phyloP scores from a whole-genome alignment of 2,329 filamentous ascomycete genomes.

The Chrysoporthe deuterocubensis region DNA sequence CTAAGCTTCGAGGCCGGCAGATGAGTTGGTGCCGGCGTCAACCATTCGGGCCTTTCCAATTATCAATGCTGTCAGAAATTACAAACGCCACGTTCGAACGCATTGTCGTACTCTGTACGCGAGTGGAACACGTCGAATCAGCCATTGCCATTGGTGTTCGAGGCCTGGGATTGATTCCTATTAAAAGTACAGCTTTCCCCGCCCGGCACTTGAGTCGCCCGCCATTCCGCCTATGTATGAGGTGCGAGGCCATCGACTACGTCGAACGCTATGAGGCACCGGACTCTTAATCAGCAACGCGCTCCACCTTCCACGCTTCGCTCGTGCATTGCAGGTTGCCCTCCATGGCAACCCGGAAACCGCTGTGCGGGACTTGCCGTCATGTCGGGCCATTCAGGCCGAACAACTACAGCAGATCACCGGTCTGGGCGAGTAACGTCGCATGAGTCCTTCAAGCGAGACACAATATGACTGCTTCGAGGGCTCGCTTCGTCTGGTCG shows the following conservation, averaged over 20 bases:
- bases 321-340: neutral
- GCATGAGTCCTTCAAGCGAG: constrained; percentile 8
- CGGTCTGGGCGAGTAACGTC: neutral
- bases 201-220: neutral
- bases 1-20: neutral
- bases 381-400: neutral
- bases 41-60: constrained; percentile 3
- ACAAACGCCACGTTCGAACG: neutral
- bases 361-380: neutral
- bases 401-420: neutral
- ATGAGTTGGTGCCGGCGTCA: neutral
- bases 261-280: neutral
- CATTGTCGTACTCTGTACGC: neutral
- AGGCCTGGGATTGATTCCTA: neutral
- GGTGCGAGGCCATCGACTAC: neutral
- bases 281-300: neutral
- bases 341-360: neutral
- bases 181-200: neutral
- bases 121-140: neutral
- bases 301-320: neutral
- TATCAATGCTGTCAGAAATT: neutral
- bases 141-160: neutral
- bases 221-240: neutral
- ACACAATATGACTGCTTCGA: constrained; percentile 27
- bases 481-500: constrained; percentile 29